These are phyloP conservation scores for Comarum palustre DNA, from an alignment of 306 rosid genomes.

Conservation along the genomic window DNA sequence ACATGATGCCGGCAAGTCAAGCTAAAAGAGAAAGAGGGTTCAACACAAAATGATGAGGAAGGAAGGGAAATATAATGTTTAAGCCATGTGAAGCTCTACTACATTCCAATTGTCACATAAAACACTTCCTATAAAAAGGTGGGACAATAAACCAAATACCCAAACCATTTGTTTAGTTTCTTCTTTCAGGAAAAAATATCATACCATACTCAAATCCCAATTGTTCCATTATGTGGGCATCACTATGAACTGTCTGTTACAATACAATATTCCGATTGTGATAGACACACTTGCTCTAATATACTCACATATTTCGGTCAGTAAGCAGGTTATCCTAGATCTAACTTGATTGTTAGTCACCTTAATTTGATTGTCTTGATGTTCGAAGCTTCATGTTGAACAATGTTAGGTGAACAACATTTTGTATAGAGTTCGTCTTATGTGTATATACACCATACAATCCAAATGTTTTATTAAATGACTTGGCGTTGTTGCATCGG, in stretches of 20 bases:
- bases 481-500: too few species aligned
- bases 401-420: too few species aligned
- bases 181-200: not conserved
- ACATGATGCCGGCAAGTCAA: slow-evolving; percentile 9
- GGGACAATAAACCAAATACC: not conserved
- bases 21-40: not conserved
- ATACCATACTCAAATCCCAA: slow-evolving; percentile 8
- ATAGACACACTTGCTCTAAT: not conserved
- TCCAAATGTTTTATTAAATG: too few species aligned
- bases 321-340: too few species aligned
- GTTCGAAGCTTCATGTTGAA: too few species aligned
- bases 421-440: too few species aligned
- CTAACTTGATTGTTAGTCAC: too few species aligned
- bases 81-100: not conserved
- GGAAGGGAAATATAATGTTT: not conserved
- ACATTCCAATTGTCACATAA: slow-evolving; percentile 10
- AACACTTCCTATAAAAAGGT: not conserved
- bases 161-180: not conserved
- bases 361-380: too few species aligned
- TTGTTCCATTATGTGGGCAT: not conserved
- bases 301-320: too few species aligned
- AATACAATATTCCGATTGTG: slow-evolving; percentile 10
- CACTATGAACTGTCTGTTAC: slow-evolving; percentile 5
- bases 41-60: not conserved
- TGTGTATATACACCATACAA: too few species aligned